Conservation (phyloP, 2,329 filamentous ascomycete genomes). For the Colletotrichum sublineola region DNA sequence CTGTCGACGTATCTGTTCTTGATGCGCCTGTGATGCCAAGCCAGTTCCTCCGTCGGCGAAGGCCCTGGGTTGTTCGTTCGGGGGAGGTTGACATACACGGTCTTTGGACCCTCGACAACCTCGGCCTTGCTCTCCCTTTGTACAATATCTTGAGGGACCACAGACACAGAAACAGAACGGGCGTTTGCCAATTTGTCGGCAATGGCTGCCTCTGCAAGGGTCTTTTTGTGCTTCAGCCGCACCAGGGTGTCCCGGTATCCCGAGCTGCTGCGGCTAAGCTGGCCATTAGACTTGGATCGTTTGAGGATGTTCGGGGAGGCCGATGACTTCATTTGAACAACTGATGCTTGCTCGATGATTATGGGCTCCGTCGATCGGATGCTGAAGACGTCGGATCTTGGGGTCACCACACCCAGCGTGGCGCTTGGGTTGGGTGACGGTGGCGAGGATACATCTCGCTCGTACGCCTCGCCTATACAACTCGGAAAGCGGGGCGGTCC, state of each 20-base stretch:
- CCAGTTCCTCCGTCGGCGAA: constrained; percentile 43
- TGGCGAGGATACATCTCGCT: constrained; percentile 25
- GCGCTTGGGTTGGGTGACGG: constrained; percentile 39
- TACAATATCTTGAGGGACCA: constrained; percentile 45
- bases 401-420: constrained; percentile 48
- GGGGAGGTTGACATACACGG: constrained; percentile 49
- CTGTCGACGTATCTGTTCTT: constrained; percentile 43
- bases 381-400: constrained; percentile 52
- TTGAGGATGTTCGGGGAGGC: constrained; percentile 46
- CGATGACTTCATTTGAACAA: constrained; percentile 53
- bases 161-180: constrained; percentile 49
- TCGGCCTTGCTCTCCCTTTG: constrained; percentile 44
- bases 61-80: constrained; percentile 49
- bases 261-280: constrained; percentile 49
- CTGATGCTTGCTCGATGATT: constrained; percentile 56
- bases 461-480: constrained; percentile 53
- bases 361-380: constrained; percentile 53
- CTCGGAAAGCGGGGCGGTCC: constrained; percentile 47
- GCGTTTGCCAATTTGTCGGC: constrained; percentile 14
- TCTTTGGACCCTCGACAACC: constrained; percentile 48
- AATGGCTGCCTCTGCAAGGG: constrained; percentile 22
- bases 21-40: constrained; percentile 42
- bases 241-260: constrained; percentile 49
- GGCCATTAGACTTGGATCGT: constrained; percentile 56
- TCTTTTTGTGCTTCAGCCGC: constrained; percentile 10